A percentile compares a stretch with the other conserved stretches of the same genome.
phyloP scores from a whole-genome alignment of 2,329 filamentous ascomycete species.

The Colletotrichum caudatum region DNA sequence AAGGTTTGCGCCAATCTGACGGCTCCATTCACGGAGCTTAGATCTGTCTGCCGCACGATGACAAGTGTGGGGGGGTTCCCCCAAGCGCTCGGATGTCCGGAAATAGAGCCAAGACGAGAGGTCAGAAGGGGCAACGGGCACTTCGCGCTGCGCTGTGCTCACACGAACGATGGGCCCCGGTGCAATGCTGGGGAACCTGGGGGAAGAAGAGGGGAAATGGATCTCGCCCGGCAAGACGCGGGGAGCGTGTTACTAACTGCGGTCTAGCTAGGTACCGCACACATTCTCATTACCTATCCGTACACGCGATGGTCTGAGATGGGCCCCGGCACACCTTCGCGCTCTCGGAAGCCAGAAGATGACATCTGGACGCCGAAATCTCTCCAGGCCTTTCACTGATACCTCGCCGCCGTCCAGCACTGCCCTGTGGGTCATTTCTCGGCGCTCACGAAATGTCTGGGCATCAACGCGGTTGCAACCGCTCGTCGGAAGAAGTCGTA shows the following conservation, averaged over 20 bases:
- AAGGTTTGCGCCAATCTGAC: conserved; percentile 36
- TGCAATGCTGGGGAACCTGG: conserved; percentile 20
- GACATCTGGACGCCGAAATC: conserved; percentile 30
- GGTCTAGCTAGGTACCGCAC: background rate
- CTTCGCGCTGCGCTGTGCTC: conserved; percentile 5
- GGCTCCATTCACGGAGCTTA: conserved; percentile 37
- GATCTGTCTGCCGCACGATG: conserved; percentile 42
- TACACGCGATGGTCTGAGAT: background rate
- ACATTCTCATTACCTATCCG: background rate
- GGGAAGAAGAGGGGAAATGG: conserved; percentile 30
- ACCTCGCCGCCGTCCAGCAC: conserved; percentile 30
- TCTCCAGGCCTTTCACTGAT: conserved; percentile 26
- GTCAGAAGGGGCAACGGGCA: background rate
- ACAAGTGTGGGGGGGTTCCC: conserved; percentile 38
- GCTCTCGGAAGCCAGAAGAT: conserved; percentile 39
- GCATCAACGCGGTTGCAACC: conserved; percentile 14
- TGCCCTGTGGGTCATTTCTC: conserved; percentile 39
- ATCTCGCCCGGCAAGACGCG: conserved; percentile 24
- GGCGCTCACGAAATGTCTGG: conserved; percentile 32
- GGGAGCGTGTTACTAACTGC: background rate
- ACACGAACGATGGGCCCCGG: conserved; percentile 29
- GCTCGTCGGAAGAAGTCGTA: conserved; percentile 12
- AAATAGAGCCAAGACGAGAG: conserved; percentile 19
- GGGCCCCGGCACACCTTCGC: conserved; percentile 6
- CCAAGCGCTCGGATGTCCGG: conserved; percentile 10